Evolutionary conservation across 2,329 filamentous ascomycete species (phyloP).

Genomic region (Aspergillus clavatus): DNA sequence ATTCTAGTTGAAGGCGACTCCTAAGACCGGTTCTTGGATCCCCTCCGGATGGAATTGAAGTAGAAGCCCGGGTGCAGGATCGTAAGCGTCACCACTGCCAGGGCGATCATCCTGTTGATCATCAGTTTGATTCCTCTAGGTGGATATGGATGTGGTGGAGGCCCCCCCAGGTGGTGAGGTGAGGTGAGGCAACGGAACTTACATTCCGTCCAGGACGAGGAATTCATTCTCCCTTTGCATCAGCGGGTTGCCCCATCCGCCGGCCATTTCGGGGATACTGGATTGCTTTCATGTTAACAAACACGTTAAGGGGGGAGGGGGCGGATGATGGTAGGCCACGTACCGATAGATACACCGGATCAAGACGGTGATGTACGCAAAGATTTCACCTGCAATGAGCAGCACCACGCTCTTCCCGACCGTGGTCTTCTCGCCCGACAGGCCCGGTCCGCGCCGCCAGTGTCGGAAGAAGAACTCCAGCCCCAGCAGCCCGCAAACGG

Average conservation of each 20-base stretch:
- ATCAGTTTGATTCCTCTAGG: no score
- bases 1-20: no score
- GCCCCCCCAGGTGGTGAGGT: no score
- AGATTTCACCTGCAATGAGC: constrained; percentile 25
- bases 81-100: constrained; percentile 39
- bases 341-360: constrained; percentile 44
- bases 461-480: constrained; percentile 44
- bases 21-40: constrained; percentile 18
- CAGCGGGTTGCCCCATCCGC: constrained; percentile 45
- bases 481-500: constrained; percentile 32
- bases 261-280: constrained; percentile 48
- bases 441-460: constrained; percentile 17
- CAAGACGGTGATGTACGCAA: constrained; percentile 39
- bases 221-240: constrained; percentile 48
- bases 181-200: constrained; percentile 18
- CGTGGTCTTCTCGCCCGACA: constrained; percentile 23
- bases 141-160: no score
- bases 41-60: constrained; percentile 33
- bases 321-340: constrained; percentile 1
- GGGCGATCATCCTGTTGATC: constrained; percentile 42
- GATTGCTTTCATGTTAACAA: constrained; percentile 7
- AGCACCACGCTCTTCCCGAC: constrained; percentile 20
- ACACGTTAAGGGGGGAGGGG: background rate
- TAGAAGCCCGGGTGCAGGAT: constrained; percentile 44
- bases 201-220: constrained; percentile 46